Evolutionary conservation across 495 filamentous ascomycete genomes (phyloP), one percentile per base, ranked within the genome.

Genomic region (Ascobolus immersus): DNA sequence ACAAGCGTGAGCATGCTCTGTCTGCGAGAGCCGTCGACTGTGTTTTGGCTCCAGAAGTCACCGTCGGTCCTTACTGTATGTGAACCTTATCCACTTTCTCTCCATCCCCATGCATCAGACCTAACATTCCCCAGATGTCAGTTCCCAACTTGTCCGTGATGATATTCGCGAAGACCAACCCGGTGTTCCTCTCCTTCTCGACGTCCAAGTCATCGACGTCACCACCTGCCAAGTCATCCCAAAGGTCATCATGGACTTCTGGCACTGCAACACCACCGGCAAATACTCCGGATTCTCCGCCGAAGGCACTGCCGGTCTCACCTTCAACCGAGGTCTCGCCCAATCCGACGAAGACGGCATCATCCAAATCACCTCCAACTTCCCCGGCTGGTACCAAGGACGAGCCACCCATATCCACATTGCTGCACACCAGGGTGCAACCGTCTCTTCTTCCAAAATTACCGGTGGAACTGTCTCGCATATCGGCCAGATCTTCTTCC

Each of bases 401-500:
- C 61, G 68, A n/a, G 59, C 66, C 3, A 65, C 54, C 3, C 68
- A 71, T 47, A 59, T 61, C 25, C 67, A 71, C 40, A 42, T 69
- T 17, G 45, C 59, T 17, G 58, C 58, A 4, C 60, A 64, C 43
- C 48, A 57, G 25, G 56, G 57, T 37, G 51, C 55, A 10, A 62
- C 49, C 20, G 42, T 58, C 9, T 49, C 56, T 28, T 42, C 52
- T 5, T 65, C 69, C 51, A 59, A 56, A 28, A 65, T 59, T n/a
- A 54, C 52, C 9, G 55, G 59, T 6, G 58, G 59, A 18, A 48
- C 51, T 12, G 55, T 64, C 26, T 50, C 55, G n/a, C 65, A 75
- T 46, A 54, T 71, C 34, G 53, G 68, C 36, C 68, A 74, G 47
- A 39, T 73, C 10, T 75, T 68, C 60, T 76, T 62, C 50, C 63